Conservation (phyloP, 2,329 filamentous ascomycete species). For the Metarhizium sp. region DNA sequence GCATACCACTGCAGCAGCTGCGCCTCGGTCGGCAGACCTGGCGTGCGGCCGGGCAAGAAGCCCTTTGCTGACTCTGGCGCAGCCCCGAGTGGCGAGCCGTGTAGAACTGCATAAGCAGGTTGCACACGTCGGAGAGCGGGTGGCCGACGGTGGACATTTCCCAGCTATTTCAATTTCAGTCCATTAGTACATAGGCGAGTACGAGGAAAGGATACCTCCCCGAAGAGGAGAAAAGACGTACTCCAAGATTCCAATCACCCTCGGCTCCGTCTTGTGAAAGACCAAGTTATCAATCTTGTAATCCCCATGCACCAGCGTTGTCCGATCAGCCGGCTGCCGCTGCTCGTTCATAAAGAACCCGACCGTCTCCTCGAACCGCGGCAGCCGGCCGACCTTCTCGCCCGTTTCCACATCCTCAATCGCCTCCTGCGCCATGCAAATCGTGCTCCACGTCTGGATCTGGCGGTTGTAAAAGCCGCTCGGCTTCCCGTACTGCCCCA, state of each 20-base stretch:
- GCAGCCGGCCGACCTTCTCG: conserved; percentile 69
- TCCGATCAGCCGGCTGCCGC: conserved; percentile 67
- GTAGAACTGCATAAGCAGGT: conserved; percentile 47
- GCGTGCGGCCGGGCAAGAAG: conserved; percentile 54
- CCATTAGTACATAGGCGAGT: background rate
- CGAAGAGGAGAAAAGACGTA: conserved; percentile 26
- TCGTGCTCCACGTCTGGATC: conserved; percentile 69
- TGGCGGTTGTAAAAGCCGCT: conserved; percentile 79
- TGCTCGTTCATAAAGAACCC: conserved; percentile 62
- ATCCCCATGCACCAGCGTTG: conserved; percentile 81
- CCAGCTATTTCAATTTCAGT: conserved; percentile 46
- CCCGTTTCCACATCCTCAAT: conserved; percentile 69
- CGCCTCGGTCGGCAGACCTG: conserved; percentile 46
- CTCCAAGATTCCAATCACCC: conserved; percentile 89
- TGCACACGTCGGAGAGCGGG: conserved; percentile 82
- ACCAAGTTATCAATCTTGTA: conserved; percentile 92
- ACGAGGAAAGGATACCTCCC: background rate
- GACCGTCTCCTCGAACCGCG: conserved; percentile 73
- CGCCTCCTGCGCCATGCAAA: conserved; percentile 68
- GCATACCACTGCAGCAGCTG: conserved; percentile 33
- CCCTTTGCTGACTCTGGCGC: conserved; percentile 24
- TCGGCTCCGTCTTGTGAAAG: conserved; percentile 80
- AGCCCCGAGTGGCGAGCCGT: conserved; percentile 18
- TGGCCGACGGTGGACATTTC: conserved; percentile 99
- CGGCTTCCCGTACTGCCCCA: conserved; percentile 64